phyloP scores from a whole-genome alignment of 169 alveolate species.

The Plasmodium berghei region DNA sequence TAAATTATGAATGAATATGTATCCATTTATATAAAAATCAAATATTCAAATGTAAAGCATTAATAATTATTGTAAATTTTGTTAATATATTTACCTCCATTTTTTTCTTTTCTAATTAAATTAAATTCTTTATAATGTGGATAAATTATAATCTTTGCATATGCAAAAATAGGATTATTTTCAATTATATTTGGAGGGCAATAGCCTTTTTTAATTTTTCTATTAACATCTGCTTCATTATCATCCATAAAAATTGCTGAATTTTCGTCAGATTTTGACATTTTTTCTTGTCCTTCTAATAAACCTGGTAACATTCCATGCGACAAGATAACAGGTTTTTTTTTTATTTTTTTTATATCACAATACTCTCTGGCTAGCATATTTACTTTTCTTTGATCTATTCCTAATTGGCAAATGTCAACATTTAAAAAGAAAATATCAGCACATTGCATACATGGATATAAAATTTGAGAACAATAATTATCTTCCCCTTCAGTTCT shows the following conservation, averaged over 20 bases:
- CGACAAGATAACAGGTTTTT: slow-evolving; percentile 94
- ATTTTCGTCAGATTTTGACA: slow-evolving; percentile 96
- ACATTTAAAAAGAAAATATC: slow-evolving; percentile 98
- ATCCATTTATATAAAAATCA: slow-evolving; percentile 48
- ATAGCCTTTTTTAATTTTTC: slow-evolving; percentile 96
- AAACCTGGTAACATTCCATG: slow-evolving; percentile 98
- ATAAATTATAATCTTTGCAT: slow-evolving; percentile 90
- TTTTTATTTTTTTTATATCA: slow-evolving; percentile 87
- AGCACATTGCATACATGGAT: slow-evolving; percentile 99
- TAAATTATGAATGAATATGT: slow-evolving; percentile 1
- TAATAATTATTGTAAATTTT: too few relatives aligned
- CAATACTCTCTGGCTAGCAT: slow-evolving; percentile 97
- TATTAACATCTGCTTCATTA: slow-evolving; percentile 92
- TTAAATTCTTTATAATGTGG: slow-evolving; percentile 83
- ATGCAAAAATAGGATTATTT: slow-evolving; percentile 97
- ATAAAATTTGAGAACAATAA: slow-evolving; percentile 92
- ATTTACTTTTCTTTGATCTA: slow-evolving; percentile 99
- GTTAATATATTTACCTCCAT: slow-evolving; percentile 88
- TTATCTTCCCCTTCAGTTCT: slow-evolving; percentile 96
- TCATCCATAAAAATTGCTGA: slow-evolving; percentile 99
- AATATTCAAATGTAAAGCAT: slow-evolving; percentile 27
- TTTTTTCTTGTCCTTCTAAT: slow-evolving; percentile 97
- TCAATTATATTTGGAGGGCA: slow-evolving; percentile 94
- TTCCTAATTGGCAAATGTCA: slow-evolving; percentile 98
- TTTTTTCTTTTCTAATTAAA: slow-evolving; percentile 85